A percentile compares a stretch with the other conserved stretches of the same genome.
Conservation (phyloP, 2,329 filamentous ascomycete species). For the Cladosporium sp. region DNA sequence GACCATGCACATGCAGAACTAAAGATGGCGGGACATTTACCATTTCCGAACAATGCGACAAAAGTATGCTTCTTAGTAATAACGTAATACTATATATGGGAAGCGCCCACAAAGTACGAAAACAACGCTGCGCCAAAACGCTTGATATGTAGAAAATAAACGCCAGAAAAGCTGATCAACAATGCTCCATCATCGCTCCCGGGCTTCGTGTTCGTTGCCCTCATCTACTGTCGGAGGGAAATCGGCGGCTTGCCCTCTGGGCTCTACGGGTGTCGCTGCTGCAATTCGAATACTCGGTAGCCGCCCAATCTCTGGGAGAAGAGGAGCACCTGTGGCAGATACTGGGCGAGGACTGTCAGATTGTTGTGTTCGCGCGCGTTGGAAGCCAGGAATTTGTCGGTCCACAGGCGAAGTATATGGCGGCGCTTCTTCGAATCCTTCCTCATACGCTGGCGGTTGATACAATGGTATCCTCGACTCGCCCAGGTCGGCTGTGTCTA, state of each 20-base stretch:
- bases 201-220: not conserved
- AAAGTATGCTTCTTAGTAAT: constrained; percentile 1
- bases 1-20: not conserved
- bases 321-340: constrained; percentile 27
- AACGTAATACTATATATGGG: constrained; percentile 3
- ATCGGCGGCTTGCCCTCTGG: constrained; percentile 9
- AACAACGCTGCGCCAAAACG: constrained; percentile 17
- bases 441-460: constrained; percentile 39
- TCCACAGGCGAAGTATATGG: constrained; percentile 47
- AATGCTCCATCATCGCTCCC: not conserved
- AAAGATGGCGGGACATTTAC: not conserved
- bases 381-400: constrained; percentile 23
- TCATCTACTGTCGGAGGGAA: constrained; percentile 14
- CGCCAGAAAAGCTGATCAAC: not conserved
- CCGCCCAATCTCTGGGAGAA: constrained; percentile 42
- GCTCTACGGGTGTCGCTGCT: constrained; percentile 37
- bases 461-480: constrained; percentile 32
- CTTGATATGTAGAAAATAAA: not conserved
- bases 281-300: constrained; percentile 48
- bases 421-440: constrained; percentile 48
- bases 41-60: not conserved
- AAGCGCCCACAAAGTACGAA: not conserved
- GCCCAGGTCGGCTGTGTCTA: constrained; percentile 36
- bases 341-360: not conserved
- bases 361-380: not conserved